Evolutionary conservation across 1,284 basidiomycete species (phyloP), one percentile per base, ranked within the genome.

Genomic region (Boletus coffeatus): DNA sequence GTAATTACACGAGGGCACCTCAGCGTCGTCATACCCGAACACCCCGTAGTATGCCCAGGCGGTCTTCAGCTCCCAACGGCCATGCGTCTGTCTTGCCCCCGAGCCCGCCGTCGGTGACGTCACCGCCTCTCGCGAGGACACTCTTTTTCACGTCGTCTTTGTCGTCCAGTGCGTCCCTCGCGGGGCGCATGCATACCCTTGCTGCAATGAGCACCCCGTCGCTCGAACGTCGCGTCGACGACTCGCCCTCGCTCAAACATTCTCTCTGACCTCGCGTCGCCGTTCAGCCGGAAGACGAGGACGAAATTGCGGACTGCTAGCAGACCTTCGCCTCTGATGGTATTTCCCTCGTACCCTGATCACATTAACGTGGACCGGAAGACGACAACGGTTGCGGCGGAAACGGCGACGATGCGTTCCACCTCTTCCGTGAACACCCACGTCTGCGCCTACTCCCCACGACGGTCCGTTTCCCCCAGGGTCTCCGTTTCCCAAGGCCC

Each of bases 101-200:
- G 16, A 70, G 70, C 53, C 74, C 75, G 5, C 67, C 73, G 3
- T 67, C 61, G 11, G 46, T 75, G 41, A 76, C 66, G 73, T 74
- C 74, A 4, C 65, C 70, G 1, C 73, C 71, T 9, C 74, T 74
- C 25, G 73, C 25, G 73, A 67, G 60, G 52, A 63, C 67, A 0
- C 56, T 74, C 29, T 75, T 74, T 58, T 73, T 74, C 50, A 70
- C 74, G 0, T 66, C 73, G 7, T 52, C 73, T 25, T 25, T 25
- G 25, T 25, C 25, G 25, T 25, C 25, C 25, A 25, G 25, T 25
- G 25, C 25, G 25, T 25, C 25, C 25, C 25, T 25, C 25, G 25
- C 25, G 25, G 25, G 25, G 25, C 25, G 25, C 25, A 25, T 3
- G 25, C 25, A 25, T 37, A 16, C 43, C 10, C 13, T 62, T 50